Evolutionary conservation across 257 asterid genomes (phyloP), one percentile per base, ranked within the genome.

Genomic region (Scutellaria galericulata): DNA sequence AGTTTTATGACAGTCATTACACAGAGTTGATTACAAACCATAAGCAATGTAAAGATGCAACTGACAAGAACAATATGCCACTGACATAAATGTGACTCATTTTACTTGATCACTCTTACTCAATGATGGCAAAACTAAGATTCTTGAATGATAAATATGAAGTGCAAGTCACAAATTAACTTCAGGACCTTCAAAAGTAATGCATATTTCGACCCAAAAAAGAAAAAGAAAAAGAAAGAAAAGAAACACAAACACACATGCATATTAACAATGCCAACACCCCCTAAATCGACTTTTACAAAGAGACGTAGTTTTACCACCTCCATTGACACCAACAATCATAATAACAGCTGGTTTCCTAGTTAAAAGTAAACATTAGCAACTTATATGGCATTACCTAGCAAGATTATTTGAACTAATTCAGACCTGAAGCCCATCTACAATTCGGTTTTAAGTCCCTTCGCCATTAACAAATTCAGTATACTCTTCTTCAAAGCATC

Each of bases 241-340:
- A 5, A n/a, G n/a, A 35, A n/a, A 31, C 55, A 52, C 35, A 15
- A 8, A 20, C 12, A 27, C 18, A 71, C 22, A 18, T 44, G 37
- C 37, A 31, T 64, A 1, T 66, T 6, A 44, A 59, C 12, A 14
- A 48, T 45, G 11, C n/a, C 47, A 41, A 24, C 51, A 70, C 7
- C 45, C 60, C 6, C 3, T 59, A 5, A 51, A 74, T 45, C 47
- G 53, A 79, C 91, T 84, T 87, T 84, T 87, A 92, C 99, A 97
- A 11, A 95, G 93, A 60, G 99, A 90, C 37, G 97, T 92, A 22
- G 98, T 95, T 86, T 95, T 95, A 73, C 98, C 99, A 48, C 99
- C 99, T 75, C 99, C 99, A 79, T 95, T 95, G 76, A 95, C 98
- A 73, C 99, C 98, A 72, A 95, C 97, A 59, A 92, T 84, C 91